Evolutionary conservation across 1,284 basidiomycete species (phyloP), one percentile per base, ranked within the genome.

Genomic region (Quambalaria eucalypti): DNA sequence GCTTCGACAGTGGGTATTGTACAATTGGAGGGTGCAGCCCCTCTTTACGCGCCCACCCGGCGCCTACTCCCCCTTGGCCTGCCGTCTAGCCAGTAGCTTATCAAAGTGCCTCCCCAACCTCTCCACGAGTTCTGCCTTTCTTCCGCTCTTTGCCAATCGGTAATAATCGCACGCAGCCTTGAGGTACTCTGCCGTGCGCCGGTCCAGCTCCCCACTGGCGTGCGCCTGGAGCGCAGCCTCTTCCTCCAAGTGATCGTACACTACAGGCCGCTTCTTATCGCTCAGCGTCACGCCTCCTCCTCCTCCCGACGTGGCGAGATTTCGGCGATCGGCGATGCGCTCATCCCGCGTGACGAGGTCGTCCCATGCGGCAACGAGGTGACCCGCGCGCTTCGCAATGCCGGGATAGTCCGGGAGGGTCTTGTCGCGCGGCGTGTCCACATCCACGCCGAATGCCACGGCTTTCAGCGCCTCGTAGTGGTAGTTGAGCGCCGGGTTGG

Each of bases 391-490:
- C 79, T 87, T 85, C 68, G 88, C 86, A 60, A 95, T 90, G 67
- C 82, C 81, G 42, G 83, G 82, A 50, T 85, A 80, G 65, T 87
- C 86, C 1, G 92, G 91, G 56, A 83, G 71, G 0, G 90, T 90
- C 59, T 85, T 77, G 74, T 97, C 91, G 62, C 85, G 83, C 61
- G 90, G 87, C 2, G 80, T 52, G 1, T 82, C 79, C 69, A 66
- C 31, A 5, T 60, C 46, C 73, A 92, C 88, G 51, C 87, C 85
- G 76, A 96, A 93, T 0, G 92, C 92, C 51, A 84, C 85, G 14
- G 90, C 89, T 78, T 95, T 86, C 2, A 96, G 82, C 69, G 91
- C 88, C 8, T 84, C 85, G 73, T 93, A 90, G 74, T 95, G 90
- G 66, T 85, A 88, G 9, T 85, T 85, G 54, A 96, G 81, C 0